phyloP scores from a whole-genome alignment of 2,329 filamentous ascomycete genomes.

The Sporothrix protearum region DNA sequence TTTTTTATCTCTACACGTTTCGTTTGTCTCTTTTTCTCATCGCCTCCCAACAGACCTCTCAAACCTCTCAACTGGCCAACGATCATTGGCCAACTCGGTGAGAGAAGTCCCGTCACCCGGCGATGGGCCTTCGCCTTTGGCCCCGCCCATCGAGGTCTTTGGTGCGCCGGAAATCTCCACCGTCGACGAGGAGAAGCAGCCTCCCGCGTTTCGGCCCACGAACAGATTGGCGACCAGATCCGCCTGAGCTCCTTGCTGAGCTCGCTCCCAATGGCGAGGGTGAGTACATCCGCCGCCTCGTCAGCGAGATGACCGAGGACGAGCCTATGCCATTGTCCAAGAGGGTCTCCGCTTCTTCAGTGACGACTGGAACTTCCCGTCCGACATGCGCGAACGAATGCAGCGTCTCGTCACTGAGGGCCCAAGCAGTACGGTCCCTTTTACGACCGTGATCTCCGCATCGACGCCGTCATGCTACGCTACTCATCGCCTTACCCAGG shows the following conservation, averaged over 20 bases:
- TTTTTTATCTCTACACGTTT: background rate
- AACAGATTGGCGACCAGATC: slow-evolving; percentile 39
- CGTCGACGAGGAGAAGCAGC: slow-evolving; percentile 35
- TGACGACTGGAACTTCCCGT: slow-evolving; percentile 46
- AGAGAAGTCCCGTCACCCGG: slow-evolving; percentile 3
- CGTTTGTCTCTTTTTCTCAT: background rate
- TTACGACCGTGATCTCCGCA: slow-evolving; percentile 42
- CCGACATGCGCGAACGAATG: slow-evolving; percentile 44
- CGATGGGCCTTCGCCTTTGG: background rate
- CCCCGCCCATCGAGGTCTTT: background rate
- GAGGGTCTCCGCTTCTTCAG: slow-evolving; percentile 41
- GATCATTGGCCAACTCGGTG: background rate
- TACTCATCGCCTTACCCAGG: slow-evolving; percentile 44
- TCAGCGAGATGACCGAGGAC: slow-evolving; percentile 43
- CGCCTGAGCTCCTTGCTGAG: slow-evolving; percentile 40
- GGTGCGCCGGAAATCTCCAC: background rate
- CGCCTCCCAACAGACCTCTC: too few relatives aligned
- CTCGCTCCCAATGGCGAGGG: slow-evolving; percentile 43
- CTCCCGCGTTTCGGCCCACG: slow-evolving; percentile 21
- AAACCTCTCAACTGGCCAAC: background rate
- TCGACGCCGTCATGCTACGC: slow-evolving; percentile 41
- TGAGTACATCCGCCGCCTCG: slow-evolving; percentile 42
- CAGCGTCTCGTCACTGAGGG: slow-evolving; percentile 37
- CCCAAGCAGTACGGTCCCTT: slow-evolving; percentile 40
- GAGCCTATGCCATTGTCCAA: slow-evolving; percentile 40